Evolutionary conservation across 305 asterid genomes (phyloP).

Genomic region (Fraxinus platypoda): DNA sequence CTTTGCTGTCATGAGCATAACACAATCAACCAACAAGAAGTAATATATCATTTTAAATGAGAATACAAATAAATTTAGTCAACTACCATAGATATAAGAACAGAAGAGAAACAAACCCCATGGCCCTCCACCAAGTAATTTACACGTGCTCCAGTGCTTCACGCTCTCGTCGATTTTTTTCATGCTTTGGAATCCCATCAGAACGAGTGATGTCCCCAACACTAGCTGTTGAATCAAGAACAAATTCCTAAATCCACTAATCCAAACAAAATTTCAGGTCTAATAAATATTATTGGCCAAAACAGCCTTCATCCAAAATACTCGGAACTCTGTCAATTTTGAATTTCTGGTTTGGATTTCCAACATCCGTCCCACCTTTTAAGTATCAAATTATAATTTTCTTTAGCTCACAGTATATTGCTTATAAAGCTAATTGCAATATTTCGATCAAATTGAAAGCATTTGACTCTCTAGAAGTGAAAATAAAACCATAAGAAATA

Average conservation of each 20-base stretch:
- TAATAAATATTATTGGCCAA: conserved; percentile 14
- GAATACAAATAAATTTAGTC: conserved; percentile 13
- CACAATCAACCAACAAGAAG: conserved; percentile 19
- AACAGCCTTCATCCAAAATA: not conserved
- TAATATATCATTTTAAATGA: not conserved
- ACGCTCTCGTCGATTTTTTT: conserved; percentile 76
- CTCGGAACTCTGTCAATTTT: not conserved
- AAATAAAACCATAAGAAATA: not conserved
- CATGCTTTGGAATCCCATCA: conserved; percentile 87
- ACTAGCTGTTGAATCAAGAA: conserved; percentile 49
- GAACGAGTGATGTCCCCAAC: conserved; percentile 91
- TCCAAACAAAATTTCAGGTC: not conserved
- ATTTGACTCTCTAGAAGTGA: not conserved
- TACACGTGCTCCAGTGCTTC: conserved; percentile 82
- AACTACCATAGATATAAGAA: conserved; percentile 3
- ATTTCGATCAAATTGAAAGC: not conserved
- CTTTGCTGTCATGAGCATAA: conserved; percentile 51
- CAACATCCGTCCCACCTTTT: not conserved
- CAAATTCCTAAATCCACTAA: not conserved
- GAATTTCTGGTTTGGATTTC: not conserved
- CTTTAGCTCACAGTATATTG: not conserved
- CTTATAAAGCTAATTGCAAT: not conserved
- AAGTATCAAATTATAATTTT: not conserved
- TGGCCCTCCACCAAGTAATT: conserved; percentile 82
- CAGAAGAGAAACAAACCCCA: conserved; percentile 45